Percentiles rank a stretch among this genome's conserved stretches.
These are phyloP conservation scores for Jaenimonas drosophilae DNA, from an alignment of 208 protist genomes.

Conservation along the genomic window DNA sequence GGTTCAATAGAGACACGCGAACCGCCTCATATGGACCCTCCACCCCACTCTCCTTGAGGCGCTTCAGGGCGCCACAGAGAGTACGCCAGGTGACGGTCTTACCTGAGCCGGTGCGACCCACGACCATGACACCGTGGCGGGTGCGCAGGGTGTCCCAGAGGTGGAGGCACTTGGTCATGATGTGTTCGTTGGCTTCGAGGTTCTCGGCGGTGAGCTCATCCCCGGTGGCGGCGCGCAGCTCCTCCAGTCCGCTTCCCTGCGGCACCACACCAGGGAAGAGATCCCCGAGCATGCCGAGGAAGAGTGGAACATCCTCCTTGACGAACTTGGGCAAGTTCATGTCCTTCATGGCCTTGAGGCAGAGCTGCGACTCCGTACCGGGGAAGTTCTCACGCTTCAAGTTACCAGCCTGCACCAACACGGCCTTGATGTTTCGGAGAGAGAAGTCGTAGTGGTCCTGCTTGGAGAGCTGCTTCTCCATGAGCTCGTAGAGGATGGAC, in stretches of 20 bases:
- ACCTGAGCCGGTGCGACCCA: conserved; percentile 91
- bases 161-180: conserved; percentile 92
- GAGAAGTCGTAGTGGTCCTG: conserved; percentile 99
- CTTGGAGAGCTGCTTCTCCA: conserved; percentile 96
- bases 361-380: conserved; percentile 91
- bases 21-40: conserved; percentile 84
- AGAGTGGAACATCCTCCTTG: conserved; percentile 94
- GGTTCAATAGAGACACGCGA: conserved; percentile 91
- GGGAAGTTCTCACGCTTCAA: conserved; percentile 89
- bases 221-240: conserved; percentile 75
- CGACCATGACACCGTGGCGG: conserved; percentile 97
- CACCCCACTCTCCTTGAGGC: conserved; percentile 69
- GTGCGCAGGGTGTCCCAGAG: conserved; percentile 95
- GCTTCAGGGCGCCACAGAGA: conserved; percentile 70
- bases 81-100: conserved; percentile 95
- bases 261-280: conserved; percentile 93
- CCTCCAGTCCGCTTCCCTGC: conserved; percentile 57
- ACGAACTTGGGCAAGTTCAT: conserved; percentile 98
- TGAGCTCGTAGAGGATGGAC: conserved; percentile 94
- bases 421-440: conserved; percentile 96
- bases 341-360: conserved; percentile 93
- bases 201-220: conserved; percentile 61
- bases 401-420: conserved; percentile 93
- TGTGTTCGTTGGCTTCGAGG: conserved; percentile 74
- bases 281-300: conserved; percentile 93